Conservation (phyloP, 202 grass and related monocot species). For the Zizania palustris region DNA sequence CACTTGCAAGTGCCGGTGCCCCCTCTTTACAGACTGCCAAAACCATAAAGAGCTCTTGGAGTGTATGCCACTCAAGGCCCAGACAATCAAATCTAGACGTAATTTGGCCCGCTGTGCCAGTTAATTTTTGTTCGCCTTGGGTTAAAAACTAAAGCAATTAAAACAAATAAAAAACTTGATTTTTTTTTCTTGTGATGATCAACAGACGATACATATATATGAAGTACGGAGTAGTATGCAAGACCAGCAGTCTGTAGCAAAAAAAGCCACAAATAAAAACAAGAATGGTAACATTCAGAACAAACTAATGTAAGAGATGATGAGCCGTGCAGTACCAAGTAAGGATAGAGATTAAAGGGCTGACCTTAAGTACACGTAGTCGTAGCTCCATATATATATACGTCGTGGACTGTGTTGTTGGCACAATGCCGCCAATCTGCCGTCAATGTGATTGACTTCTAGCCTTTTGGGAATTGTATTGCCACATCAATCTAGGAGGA, state of each 20-base stretch:
- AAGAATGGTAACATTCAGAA: slow-evolving; percentile 25
- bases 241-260: background rate
- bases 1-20: slow-evolving; percentile 37
- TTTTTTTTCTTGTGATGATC: slow-evolving; percentile 2
- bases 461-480: slow-evolving; percentile 15
- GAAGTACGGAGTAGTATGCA: background rate
- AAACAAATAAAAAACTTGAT: background rate
- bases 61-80: slow-evolving; percentile 47
- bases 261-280: slow-evolving; percentile 33
- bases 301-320: slow-evolving; percentile 24
- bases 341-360: slow-evolving; percentile 29
- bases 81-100: slow-evolving; percentile 53
- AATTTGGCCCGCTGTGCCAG: slow-evolving; percentile 44
- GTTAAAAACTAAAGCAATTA: slow-evolving; percentile 30
- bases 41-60: slow-evolving; percentile 50
- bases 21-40: slow-evolving; percentile 54
- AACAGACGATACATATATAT: slow-evolving; percentile 19
- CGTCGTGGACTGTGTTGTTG: background rate
- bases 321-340: slow-evolving; percentile 18
- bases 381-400: background rate
- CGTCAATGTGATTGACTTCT: background rate
- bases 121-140: slow-evolving; percentile 37
- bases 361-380: slow-evolving; percentile 46
- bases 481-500: slow-evolving; percentile 38
- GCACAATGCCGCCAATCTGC: background rate